phyloP scores from a whole-genome alignment of 2,329 filamentous ascomycete genomes.

The Penicillium sp. region DNA sequence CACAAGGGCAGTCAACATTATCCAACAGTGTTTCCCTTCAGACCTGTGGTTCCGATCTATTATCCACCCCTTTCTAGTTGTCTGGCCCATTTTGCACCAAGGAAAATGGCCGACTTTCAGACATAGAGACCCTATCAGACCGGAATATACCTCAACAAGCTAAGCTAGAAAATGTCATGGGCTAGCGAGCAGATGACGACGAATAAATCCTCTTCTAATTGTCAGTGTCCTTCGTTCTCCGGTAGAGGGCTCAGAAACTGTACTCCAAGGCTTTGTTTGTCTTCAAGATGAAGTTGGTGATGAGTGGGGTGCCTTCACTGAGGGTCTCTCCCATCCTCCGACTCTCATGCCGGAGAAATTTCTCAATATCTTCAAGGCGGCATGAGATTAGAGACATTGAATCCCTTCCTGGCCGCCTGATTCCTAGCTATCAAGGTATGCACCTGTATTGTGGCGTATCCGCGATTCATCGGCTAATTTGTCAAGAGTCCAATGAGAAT shows the following conservation, averaged over 20 bases:
- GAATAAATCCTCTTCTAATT: not conserved
- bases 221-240: not conserved
- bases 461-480: constrained; percentile 3
- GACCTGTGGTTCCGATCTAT: not conserved
- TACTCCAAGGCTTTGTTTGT: not conserved
- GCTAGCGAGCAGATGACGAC: constrained; percentile 8
- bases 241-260: not conserved
- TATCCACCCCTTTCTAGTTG: not conserved
- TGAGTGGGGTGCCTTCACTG: constrained; percentile 21
- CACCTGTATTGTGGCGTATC: constrained; percentile 19
- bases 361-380: constrained; percentile 47
- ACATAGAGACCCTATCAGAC: not conserved
- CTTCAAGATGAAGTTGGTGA: constrained; percentile 27
- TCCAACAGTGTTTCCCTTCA: not conserved
- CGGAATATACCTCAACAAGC: not conserved
- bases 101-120: not conserved
- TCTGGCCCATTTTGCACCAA: not conserved
- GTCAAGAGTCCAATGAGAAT: constrained; percentile 59
- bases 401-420: constrained; percentile 55
- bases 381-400: constrained; percentile 52
- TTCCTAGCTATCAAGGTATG: constrained; percentile 68
- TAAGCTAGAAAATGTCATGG: constrained; percentile 5
- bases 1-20: not conserved
- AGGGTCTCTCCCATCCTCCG: constrained; percentile 18
- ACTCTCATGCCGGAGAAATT: constrained; percentile 37